phyloP scores from a whole-genome alignment of 192 early-diverging fungal genomes.

The Mortierella claussenii region DNA sequence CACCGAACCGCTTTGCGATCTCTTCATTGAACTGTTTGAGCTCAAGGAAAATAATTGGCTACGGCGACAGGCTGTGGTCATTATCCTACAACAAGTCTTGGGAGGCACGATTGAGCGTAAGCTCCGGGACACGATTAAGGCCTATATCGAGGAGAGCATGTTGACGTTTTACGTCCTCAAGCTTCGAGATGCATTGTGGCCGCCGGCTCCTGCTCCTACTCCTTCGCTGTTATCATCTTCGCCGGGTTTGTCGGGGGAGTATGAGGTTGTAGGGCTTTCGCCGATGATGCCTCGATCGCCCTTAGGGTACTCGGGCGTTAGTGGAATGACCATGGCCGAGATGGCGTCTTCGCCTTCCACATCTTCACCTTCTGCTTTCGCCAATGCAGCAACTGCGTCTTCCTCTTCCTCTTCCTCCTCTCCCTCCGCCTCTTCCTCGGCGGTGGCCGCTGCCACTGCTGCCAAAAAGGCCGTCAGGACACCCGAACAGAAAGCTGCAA shows the following conservation, averaged over 20 bases:
- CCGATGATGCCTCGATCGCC: constrained; percentile 11
- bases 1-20: constrained; percentile 80
- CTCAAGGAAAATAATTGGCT: constrained; percentile 91
- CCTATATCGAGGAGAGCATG: constrained; percentile 52
- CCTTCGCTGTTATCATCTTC: too few species aligned
- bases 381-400: not conserved
- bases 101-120: constrained; percentile 89
- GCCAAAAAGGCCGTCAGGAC: constrained; percentile 42
- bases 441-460: not conserved
- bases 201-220: constrained; percentile 9
- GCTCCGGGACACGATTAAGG: constrained; percentile 53
- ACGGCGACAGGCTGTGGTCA: constrained; percentile 84
- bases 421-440: not conserved
- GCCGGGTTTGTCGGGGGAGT: constrained; percentile 4
- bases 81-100: constrained; percentile 87
- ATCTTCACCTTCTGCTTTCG: not conserved
- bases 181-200: constrained; percentile 65
- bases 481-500: constrained; percentile 56
- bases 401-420: not conserved
- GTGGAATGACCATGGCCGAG: not conserved
- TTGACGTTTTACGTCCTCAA: constrained; percentile 55
- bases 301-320: not conserved
- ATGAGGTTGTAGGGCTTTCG: constrained; percentile 16
- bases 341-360: not conserved
- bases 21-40: constrained; percentile 95